A percentile compares a stretch with the other conserved stretches of the same genome.
Conservation (phyloP, 192 early-diverging fungal species). For the Coemansia sp. region DNA sequence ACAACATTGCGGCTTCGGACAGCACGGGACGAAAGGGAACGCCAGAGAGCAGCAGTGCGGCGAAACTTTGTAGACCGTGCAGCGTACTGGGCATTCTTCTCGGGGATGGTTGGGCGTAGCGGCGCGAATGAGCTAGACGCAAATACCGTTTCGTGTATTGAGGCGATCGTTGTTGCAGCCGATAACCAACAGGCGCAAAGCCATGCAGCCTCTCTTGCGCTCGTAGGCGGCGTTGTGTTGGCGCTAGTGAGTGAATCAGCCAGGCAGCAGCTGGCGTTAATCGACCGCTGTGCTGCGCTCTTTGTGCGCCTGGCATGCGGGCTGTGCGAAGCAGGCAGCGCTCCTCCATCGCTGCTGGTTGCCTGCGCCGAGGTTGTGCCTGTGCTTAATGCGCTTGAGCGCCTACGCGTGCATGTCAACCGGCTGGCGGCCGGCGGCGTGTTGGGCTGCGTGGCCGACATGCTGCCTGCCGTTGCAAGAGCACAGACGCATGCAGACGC, state of each 20-base stretch:
- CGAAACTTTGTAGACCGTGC: conserved; percentile 12
- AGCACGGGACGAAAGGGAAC: neutral
- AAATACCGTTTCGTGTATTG: neutral
- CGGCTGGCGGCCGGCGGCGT: neutral
- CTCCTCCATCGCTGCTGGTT: neutral
- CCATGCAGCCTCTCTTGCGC: too few species aligned
- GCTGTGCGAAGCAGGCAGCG: neutral
- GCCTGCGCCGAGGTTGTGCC: conserved; percentile 9
- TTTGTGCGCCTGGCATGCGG: conserved; percentile 8
- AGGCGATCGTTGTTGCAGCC: neutral
- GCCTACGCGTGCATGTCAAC: neutral
- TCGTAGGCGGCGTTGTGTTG: conserved; percentile 22
- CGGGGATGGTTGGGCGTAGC: neutral
- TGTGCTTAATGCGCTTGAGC: neutral
- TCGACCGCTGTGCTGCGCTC: neutral
- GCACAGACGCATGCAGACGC: neutral
- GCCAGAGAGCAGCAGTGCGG: neutral
- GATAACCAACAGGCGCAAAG: conserved; percentile 4
- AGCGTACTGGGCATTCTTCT: conserved; percentile 9
- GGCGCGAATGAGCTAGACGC: neutral
- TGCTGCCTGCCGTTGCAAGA: neutral
- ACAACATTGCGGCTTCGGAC: conserved; percentile 8
- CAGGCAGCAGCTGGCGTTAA: neutral
- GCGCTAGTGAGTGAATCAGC: conserved; percentile 5
- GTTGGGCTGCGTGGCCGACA: neutral